Evolutionary conservation across 2,329 filamentous ascomycete species (phyloP), one percentile per base, ranked within the genome.

Genomic region (Colletotrichum tamarilloi): DNA sequence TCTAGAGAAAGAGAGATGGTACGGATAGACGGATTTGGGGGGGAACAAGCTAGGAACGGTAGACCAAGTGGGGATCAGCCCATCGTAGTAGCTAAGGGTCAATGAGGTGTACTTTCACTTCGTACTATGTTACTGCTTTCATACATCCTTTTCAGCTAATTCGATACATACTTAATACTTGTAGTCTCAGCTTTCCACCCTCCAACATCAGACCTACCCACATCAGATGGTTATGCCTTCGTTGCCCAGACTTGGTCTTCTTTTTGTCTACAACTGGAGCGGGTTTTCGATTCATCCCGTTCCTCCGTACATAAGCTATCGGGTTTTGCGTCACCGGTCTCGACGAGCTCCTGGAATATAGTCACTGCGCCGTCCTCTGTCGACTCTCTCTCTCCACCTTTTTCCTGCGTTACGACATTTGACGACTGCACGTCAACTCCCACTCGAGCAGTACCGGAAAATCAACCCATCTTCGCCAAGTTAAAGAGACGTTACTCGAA

Each of bases 111-210:
- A 42, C 14, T 42, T 42, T 12, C 1, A 35, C 32, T 12, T 7
- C 3, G 38, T 16, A 42, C 38, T 42, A 5, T 49, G 6, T 30
- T n/a, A 46, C 66, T 73, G 55, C 46, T 69, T 69, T 62, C 65
- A 63, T 52, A 22, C 52, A 53, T 53, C 38, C 19, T 55, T 59
- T 52, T 69, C 60, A 58, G 59, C 69, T 72, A 12, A 55, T 59
- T 59, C 69, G 14, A 64, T 56, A 63, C 64, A 52, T 62, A 64
- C 64, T n/a, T 52, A 72, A 35, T 68, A 38, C 64, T 38, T 22
- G 30, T 11, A 24, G 53, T 42, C 59, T 72, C 68, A 30, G 42
- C 32, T 59, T 28, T 19, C 52, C 49, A 57, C 12, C 12, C 30
- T 30, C 53, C 26, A 42, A 16, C 5, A 42, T 16, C 38, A 42